Base-by-base conservation (phyloP, 2,329 filamentous ascomycete species). In the Chalaropsis thielavioides region DNA sequence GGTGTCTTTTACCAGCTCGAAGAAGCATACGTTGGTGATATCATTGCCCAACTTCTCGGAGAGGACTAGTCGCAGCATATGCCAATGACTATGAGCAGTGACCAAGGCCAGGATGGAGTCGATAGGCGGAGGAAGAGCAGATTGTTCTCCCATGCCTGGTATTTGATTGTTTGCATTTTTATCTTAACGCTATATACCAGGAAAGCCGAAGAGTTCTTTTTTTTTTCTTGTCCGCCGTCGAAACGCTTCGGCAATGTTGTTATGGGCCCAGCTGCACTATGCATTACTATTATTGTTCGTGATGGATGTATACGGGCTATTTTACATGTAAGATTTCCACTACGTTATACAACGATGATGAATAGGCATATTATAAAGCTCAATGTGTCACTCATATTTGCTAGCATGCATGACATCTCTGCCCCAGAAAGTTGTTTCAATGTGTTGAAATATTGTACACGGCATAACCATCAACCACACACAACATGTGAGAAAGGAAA, bases 1-100 rank as follows among this genome's bases (percentile, higher is more conserved):
- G 91, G 91, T 0, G 79, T 86, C 69, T 88, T 94, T 72, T 94
- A 95, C 73, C 86, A 89, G 70, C 78, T 96, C n/a, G 90, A 95
- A 72, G 89, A 94, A 71, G 90, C 87, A 0, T 92, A 91, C 70
- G 90, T 95, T 82, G 90, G 89, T 2, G 91, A 96, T 70, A 87
- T 97, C 68, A 95, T 90, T 0, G 89, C 90, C 19, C 81, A 88
- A 66, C 81, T 97, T 6, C 84, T 96, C 41, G 89, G 89, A 44
- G 92, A 96, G 75, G 81, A 83, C 72, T 86, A 74, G 75, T 27
- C 60, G 38, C 22, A 19, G 7, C 22, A 24, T 17, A 24, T 41
- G 40, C 19, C 38, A 8, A 22, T 17, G 44, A 22, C 19, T 19
- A 24, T 24, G 27, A 31, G 54, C 13, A 13, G 24, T 58, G 54